Base-by-base conservation (phyloP, 2,329 filamentous ascomycete species). In the Cladorrhinum sp. region DNA sequence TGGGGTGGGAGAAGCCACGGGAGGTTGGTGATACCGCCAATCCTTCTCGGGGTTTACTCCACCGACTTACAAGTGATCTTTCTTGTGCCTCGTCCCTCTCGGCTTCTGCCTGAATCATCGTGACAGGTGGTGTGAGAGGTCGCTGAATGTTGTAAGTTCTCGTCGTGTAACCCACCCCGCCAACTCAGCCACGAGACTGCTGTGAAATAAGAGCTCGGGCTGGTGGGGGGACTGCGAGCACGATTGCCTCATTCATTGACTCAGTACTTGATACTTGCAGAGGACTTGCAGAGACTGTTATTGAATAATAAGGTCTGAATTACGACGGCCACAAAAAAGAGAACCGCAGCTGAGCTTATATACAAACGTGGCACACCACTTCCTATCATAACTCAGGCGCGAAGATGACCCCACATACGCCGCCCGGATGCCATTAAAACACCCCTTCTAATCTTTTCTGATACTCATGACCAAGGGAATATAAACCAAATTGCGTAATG, bases 351-450 rank as follows among this genome's bases (percentile, higher is more conserved):
- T 59, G 59, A 22, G 36, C 38, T 50, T 64, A 64, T 64, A 52
- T 64, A 62, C 55, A 57, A 36, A n/a, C 13, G 29, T 29, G 36
- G 32, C 32, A 38, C 32, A 20, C 41, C 18, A 45, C 41, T 57
- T 45, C 52, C 57, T 48, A n/a, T 55, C 50, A 57, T 61, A 5
- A 50, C 60, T 36, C 58, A 64, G 12, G 22, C 58, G 55, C 27
- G 36, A 51, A 51, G 55, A 62, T 25, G 50, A 51, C 50, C 53
- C 52, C 57, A 63, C 16, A 50, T 58, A 58, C 61, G 57, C 55
- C 63, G 38, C 38, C 57, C 57, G 52, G 52, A 62, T 63, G 57
- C 54, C 49, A 48, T 22, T 57, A 22, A 38, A 52, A 54, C 45
- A 45, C 41, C 41, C 41, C 41, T 53, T 55, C 57, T 55, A 63